Conservation (phyloP, 164 flowering plant genomes). For the Umbellularia californica region DNA sequence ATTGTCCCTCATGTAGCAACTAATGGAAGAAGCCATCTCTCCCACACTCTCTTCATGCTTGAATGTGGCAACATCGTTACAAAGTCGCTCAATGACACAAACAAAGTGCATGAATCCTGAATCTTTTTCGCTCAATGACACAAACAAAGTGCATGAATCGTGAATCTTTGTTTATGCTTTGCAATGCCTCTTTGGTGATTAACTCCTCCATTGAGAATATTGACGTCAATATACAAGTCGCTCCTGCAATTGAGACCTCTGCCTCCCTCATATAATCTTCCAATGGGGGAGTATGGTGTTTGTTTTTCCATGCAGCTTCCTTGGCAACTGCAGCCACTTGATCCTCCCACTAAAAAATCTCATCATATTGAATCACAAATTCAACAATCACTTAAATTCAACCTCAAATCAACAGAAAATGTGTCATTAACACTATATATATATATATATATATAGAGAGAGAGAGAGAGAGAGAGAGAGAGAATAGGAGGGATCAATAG, state of each 20-base stretch:
- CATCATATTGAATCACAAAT: not conserved
- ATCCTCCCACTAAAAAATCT: not conserved
- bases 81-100: not conserved
- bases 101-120: not conserved
- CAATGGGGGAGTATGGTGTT: not conserved
- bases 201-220: not conserved
- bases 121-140: not conserved
- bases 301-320: not conserved
- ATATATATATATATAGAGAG: no score
- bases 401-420: not conserved
- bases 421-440: no score
- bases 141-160: not conserved
- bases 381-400: no score
- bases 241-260: not conserved
- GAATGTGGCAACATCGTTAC: constrained; percentile 3
- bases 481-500: not conserved
- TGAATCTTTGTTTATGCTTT: not conserved
- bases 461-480: not conserved
- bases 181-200: not conserved
- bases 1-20: constrained; percentile 8
- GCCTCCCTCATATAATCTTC: not conserved
- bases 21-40: not conserved
- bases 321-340: not conserved
- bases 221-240: not conserved
- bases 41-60: constrained; percentile 1